phyloP scores from a whole-genome alignment of 306 rosid species.

The Prunus mume region DNA sequence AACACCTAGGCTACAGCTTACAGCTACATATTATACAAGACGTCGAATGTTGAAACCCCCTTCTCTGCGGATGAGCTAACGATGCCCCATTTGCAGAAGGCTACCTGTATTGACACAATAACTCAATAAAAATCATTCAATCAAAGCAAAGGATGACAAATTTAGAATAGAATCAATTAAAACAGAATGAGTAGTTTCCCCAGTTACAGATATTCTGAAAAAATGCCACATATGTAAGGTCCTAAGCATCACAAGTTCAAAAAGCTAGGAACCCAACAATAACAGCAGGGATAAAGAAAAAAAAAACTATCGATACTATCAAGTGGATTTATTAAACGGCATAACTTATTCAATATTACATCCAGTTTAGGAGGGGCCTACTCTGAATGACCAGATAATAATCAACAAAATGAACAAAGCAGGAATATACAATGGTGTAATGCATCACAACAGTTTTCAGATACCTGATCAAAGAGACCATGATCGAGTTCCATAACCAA shows the following conservation, averaged over 20 bases:
- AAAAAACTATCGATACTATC: background rate
- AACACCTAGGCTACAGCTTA: background rate
- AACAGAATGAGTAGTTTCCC: background rate
- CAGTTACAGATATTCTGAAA: background rate
- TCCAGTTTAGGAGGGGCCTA: background rate
- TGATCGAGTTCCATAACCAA: conserved; percentile 24
- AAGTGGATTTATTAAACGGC: background rate
- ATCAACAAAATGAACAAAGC: background rate
- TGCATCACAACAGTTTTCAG: background rate
- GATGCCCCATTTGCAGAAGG: background rate
- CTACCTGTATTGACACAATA: conserved; percentile 34
- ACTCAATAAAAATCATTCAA: background rate
- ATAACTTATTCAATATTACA: background rate
- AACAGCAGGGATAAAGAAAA: background rate
- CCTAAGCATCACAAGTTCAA: background rate
- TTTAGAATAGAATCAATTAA: background rate
- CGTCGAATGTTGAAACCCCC: conserved; percentile 20
- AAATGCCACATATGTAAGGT: background rate
- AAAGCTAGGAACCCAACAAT: conserved; percentile 1
- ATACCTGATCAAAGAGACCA: conserved; percentile 28
- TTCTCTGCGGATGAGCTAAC: conserved; percentile 11
- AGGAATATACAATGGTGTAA: background rate
- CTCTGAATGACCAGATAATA: background rate
- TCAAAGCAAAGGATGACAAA: background rate
- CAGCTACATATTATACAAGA: conserved; percentile 27